Conservation (phyloP, 257 asterid species). For the Mitragyna speciosa region DNA sequence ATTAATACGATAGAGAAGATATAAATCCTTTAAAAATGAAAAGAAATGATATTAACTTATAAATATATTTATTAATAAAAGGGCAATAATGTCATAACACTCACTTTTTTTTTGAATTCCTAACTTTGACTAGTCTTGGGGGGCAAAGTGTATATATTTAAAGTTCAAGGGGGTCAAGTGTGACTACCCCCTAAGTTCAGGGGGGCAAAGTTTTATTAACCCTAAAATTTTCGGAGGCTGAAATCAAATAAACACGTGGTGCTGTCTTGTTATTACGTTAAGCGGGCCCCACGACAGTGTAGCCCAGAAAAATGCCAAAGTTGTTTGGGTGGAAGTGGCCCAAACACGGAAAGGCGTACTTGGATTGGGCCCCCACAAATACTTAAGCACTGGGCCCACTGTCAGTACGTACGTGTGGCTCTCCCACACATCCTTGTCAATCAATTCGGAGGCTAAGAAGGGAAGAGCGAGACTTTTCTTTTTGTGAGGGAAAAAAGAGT, state of each 20-base stretch:
- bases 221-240: neutral
- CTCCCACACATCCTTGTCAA: slow-evolving; percentile 10
- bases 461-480: neutral
- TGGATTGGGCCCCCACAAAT: neutral
- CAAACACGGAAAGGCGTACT: slow-evolving; percentile 20
- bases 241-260: slow-evolving; percentile 3
- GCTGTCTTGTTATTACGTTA: neutral
- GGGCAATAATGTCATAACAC: no score
- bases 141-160: no score
- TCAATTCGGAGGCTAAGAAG: neutral
- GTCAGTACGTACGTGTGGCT: slow-evolving; percentile 4
- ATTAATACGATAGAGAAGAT: no score
- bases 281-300: neutral
- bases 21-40: no score
- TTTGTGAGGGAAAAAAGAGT: neutral
- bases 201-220: no score
- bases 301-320: slow-evolving; percentile 5
- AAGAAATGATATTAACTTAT: no score
- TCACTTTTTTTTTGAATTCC: no score
- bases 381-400: slow-evolving; percentile 14
- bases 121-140: no score
- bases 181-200: no score
- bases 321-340: slow-evolving; percentile 7
- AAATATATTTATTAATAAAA: no score
- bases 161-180: no score